phyloP scores from a whole-genome alignment of 108 stramenopile species.

The Bacterosira constricta region DNA sequence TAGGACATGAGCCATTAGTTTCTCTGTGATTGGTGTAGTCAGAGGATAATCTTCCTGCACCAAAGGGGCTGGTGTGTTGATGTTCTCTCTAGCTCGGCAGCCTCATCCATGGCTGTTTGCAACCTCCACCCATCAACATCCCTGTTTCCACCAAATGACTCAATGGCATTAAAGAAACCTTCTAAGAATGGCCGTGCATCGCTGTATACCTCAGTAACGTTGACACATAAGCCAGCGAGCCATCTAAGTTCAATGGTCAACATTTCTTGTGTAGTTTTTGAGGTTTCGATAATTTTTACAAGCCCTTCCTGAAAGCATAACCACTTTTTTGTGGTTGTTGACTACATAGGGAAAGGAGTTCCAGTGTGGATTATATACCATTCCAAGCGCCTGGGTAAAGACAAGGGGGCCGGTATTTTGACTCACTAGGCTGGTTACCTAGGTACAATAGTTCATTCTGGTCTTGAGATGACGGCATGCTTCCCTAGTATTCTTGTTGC shows the following conservation, averaged over 20 bases:
- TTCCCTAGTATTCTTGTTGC: background rate
- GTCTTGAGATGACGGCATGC: background rate
- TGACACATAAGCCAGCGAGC: constrained; percentile 7
- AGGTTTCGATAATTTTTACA: background rate
- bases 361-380: background rate
- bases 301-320: background rate
- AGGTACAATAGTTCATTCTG: background rate
- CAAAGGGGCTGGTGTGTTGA: background rate
- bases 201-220: constrained; percentile 7
- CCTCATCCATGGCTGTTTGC: background rate
- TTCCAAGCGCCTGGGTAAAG: constrained; percentile 10
- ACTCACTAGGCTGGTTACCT: background rate
- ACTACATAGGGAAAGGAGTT: background rate
- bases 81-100: background rate
- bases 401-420: background rate
- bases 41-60: too few relatives aligned
- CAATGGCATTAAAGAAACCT: constrained; percentile 14
- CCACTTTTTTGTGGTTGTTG: constrained; percentile 13
- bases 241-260: background rate
- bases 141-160: background rate
- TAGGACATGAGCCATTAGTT: too few relatives aligned
- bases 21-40: too few relatives aligned
- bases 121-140: constrained; percentile 9
- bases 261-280: background rate
- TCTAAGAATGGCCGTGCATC: background rate